Conservation (phyloP, 2,329 filamentous ascomycete species). For the Monilinia aucupariae region DNA sequence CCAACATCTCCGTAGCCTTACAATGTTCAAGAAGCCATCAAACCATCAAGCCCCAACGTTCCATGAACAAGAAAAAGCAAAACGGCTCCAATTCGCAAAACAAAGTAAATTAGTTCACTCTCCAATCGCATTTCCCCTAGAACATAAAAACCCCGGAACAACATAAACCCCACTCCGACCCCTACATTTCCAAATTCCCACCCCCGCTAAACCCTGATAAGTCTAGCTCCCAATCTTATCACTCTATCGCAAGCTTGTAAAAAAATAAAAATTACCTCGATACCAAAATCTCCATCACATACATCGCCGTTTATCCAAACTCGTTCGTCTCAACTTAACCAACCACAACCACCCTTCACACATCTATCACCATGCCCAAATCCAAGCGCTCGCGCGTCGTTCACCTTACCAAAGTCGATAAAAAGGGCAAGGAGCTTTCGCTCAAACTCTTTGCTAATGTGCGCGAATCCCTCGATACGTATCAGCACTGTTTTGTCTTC, state of each 20-base stretch:
- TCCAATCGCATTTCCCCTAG: not conserved
- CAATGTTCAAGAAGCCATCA: not conserved
- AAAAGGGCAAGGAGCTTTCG: conserved; percentile 87
- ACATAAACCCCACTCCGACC: conserved; percentile 13
- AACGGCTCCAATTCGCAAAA: not conserved
- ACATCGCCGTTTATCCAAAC: not conserved
- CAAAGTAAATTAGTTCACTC: not conserved
- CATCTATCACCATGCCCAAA: conserved; percentile 69
- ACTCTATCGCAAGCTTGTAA: conserved; percentile 20
- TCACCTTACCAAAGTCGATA: conserved; percentile 83
- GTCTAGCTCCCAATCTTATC: conserved; percentile 22
- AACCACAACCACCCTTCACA: not conserved
- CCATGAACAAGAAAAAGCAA: not conserved
- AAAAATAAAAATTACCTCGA: conserved; percentile 20
- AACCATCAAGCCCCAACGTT: not conserved
- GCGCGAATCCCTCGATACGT: conserved; percentile 76
- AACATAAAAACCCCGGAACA: conserved; percentile 9
- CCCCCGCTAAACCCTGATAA: not conserved
- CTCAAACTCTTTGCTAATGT: conserved; percentile 84
- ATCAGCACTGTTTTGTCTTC: conserved; percentile 90
- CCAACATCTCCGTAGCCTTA: conserved; percentile 58
- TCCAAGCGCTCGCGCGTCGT: conserved; percentile 89
- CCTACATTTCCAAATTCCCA: not conserved
- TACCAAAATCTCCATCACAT: conserved; percentile 10
- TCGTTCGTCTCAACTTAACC: too few relatives aligned